Percentiles rank a stretch among this genome's conserved stretches.
phyloP scores from a whole-genome alignment of 2,329 filamentous ascomycete genomes.

The Pestalotiopsis sp. region DNA sequence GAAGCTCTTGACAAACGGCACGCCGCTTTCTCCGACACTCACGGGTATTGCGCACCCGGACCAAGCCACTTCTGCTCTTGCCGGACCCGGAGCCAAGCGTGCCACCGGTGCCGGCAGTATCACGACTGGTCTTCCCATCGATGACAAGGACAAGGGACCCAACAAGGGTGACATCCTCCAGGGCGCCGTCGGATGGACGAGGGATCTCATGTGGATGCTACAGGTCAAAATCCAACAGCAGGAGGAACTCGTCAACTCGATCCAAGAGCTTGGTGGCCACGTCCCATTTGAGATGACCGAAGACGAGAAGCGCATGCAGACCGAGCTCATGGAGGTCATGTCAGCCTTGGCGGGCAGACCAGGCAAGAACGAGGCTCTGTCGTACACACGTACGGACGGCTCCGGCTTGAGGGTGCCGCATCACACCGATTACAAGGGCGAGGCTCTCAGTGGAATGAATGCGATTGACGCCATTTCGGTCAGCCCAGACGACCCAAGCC shows the following conservation, averaged over 20 bases:
- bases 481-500: conserved; percentile 53
- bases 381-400: conserved; percentile 82
- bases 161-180: conserved; percentile 99
- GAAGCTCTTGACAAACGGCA: conserved; percentile 92
- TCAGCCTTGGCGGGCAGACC: background rate
- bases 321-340: conserved; percentile 85
- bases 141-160: conserved; percentile 97
- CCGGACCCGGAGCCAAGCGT: conserved; percentile 80
- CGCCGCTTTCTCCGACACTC: conserved; percentile 82
- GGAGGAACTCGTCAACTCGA: conserved; percentile 78
- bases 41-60: conserved; percentile 70
- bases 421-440: conserved; percentile 89
- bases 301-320: conserved; percentile 94
- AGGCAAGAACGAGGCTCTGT: conserved; percentile 77
- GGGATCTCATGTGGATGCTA: conserved; percentile 96
- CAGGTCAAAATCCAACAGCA: conserved; percentile 88
- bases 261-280: conserved; percentile 71
- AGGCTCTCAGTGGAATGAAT: conserved; percentile 61
- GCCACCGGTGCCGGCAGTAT: conserved; percentile 82
- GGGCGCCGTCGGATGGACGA: conserved; percentile 93
- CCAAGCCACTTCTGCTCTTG: conserved; percentile 83
- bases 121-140: conserved; percentile 87
- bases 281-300: conserved; percentile 85
- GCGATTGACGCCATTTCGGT: conserved; percentile 47
- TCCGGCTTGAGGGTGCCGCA: conserved; percentile 89